Conservation (phyloP, 2,329 filamentous ascomycete species). For the Scorias spongiosa region DNA sequence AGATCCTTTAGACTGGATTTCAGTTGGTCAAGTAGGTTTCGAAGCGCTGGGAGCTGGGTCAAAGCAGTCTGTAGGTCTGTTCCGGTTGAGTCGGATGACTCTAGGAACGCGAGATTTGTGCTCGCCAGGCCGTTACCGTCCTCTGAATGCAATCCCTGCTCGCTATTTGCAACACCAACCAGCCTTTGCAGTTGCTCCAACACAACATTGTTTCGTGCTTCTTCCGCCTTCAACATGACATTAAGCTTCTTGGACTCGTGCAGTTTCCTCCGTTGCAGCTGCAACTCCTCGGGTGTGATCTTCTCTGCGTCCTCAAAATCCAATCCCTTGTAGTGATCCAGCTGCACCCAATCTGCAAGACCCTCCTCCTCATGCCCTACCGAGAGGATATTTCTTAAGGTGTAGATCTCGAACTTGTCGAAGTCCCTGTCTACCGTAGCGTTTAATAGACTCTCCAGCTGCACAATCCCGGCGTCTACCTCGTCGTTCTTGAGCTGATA, state of each 20-base stretch:
- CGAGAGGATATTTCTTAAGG: constrained; percentile 56
- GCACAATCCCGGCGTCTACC: constrained; percentile 60
- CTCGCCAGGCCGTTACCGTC: not conserved
- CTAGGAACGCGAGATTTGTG: not conserved
- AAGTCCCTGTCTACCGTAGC: constrained; percentile 36
- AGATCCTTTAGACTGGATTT: constrained; percentile 11
- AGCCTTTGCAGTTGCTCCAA: constrained; percentile 49
- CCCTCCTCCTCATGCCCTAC: constrained; percentile 27
- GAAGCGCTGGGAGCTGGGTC: constrained; percentile 67
- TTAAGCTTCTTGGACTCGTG: constrained; percentile 68
- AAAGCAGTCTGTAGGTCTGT: constrained; percentile 51
- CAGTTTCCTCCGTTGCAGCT: constrained; percentile 55
- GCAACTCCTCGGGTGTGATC: constrained; percentile 53
- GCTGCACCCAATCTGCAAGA: constrained; percentile 57
- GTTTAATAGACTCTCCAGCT: constrained; percentile 35
- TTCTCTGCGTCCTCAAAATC: constrained; percentile 19
- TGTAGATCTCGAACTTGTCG: constrained; percentile 53
- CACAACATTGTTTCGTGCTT: constrained; percentile 54
- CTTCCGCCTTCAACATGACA: constrained; percentile 52
- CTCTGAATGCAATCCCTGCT: not conserved
- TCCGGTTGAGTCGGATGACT: constrained; percentile 4
- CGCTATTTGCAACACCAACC: constrained; percentile 23
- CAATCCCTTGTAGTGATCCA: constrained; percentile 65
- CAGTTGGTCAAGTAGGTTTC: constrained; percentile 52
- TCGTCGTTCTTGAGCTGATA: constrained; percentile 28